Evolutionary conservation across 805 yeast genomes (phyloP), one percentile per base, ranked within the genome.

Genomic region (Wickerhamiella azyma): DNA sequence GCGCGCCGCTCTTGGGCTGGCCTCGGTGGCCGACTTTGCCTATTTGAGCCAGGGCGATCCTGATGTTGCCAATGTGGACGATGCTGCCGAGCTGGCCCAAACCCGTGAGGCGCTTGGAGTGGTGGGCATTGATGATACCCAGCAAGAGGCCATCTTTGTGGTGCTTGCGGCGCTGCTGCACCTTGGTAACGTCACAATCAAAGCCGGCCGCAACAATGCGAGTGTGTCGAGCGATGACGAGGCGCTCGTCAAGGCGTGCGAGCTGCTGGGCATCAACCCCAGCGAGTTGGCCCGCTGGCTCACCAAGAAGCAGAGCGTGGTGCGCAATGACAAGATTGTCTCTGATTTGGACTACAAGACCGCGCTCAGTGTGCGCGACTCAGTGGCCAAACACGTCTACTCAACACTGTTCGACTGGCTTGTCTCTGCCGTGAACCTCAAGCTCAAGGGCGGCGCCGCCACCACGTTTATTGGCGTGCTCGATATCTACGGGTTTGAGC

Each of bases 401-500:
- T 78, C 96, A 2, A 83, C 94, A 2, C 66, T 92, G 50, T 89
- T 89, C 55, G 97, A 89, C 59, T 89, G 98, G 98, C 74, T 89
- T 49, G 97, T 88, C 19, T 78, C 74, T 42, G 79, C 78, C 54
- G 83, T 86, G 52, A 89, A 89, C 63, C 62, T 72, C 18, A 94
- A 85, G 58, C 72, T 89, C 57, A 40, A 40, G 24, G 45, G 46
- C n/a, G 53, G 51, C 13, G 48, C 33, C 30, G 83, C 92, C 59
- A 79, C 89, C 2, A 74, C 85, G 1, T 92, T 89, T 57, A 89
- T 89, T 58, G 98, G 98, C 63, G 97, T 89, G 26, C 72, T 89
- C 56, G 98, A 89, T 79, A 89, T 89, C 56, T 89, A 89, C 60
- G 98, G 98, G 19, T 89, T 89, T 63, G 98, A 89, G 65, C 96